A percentile compares a stretch with the other conserved stretches of the same genome.
phyloP scores from a whole-genome alignment of 164 flowering plant species.

The Saururus chinensis region DNA sequence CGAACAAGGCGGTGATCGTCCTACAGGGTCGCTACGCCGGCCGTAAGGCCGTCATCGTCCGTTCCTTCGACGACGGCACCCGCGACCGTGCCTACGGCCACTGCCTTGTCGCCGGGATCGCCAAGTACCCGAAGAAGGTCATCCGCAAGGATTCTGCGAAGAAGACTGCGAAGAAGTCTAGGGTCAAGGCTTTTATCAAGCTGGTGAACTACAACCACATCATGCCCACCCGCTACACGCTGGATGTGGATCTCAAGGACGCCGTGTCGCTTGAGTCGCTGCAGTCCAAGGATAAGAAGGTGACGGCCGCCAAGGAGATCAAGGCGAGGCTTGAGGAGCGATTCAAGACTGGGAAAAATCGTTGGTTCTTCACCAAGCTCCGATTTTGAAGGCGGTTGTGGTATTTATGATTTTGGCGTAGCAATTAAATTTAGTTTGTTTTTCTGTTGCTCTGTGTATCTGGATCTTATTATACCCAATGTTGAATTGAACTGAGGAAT shows the following conservation, averaged over 20 bases:
- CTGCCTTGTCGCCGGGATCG: conserved; percentile 32
- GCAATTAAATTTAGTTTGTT: too few species aligned
- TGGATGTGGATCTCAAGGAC: conserved; percentile 47
- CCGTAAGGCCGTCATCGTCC: conserved; percentile 29
- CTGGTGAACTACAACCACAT: conserved; percentile 30
- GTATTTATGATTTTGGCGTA: neutral
- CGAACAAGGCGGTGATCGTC: conserved; percentile 15
- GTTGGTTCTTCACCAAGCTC: conserved; percentile 32
- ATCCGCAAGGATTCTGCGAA: conserved; percentile 30
- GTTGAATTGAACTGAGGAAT: too few species aligned
- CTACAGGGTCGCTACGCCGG: conserved; percentile 33
- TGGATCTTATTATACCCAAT: neutral
- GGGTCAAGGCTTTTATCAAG: conserved; percentile 23
- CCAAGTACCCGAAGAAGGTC: conserved; percentile 35
- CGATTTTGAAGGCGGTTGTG: conserved; percentile 11
- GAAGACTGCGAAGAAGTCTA: conserved; percentile 27
- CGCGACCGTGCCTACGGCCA: conserved; percentile 32
- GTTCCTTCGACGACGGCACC: conserved; percentile 28
- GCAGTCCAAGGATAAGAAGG: conserved; percentile 19
- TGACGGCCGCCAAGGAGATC: conserved; percentile 17
- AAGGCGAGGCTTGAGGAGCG: conserved; percentile 25
- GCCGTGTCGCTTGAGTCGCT: conserved; percentile 16
- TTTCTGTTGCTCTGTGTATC: neutral
- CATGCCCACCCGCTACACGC: conserved; percentile 50
- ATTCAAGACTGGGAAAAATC: conserved; percentile 26